Conservation (phyloP, 495 filamentous ascomycete species). For the Rostrohypoxylon terebratum region DNA sequence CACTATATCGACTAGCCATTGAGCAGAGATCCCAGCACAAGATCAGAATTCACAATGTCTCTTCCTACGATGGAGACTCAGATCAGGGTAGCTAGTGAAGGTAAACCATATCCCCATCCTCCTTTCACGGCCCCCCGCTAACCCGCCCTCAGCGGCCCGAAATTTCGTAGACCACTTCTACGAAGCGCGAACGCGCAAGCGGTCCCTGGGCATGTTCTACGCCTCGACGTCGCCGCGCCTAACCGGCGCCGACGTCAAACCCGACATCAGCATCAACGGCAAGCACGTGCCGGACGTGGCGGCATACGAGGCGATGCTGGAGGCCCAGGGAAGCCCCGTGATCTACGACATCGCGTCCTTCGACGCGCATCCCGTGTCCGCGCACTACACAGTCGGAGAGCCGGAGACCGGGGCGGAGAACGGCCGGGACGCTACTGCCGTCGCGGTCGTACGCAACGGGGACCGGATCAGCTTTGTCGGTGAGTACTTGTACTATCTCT, state of each 20-base stretch:
- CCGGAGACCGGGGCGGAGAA: constrained; percentile 39
- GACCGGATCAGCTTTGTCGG: constrained; percentile 73
- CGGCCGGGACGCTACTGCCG: constrained; percentile 17
- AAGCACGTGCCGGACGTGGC: constrained; percentile 44
- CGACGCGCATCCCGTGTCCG: constrained; percentile 81
- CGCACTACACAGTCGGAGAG: constrained; percentile 63
- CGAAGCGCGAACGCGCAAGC: constrained; percentile 50
- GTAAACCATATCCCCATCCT: constrained; percentile 14
- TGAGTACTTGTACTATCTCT: neutral
- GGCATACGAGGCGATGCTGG: constrained; percentile 56
- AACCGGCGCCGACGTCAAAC: constrained; percentile 44
- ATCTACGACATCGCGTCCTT: constrained; percentile 71
- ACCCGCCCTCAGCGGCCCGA: constrained; percentile 51
- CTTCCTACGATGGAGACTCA: constrained; percentile 43
- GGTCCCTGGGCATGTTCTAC: constrained; percentile 53
- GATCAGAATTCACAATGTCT: constrained; percentile 26
- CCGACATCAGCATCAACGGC: constrained; percentile 63
- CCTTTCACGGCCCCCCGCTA: constrained; percentile 1
- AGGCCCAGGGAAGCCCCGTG: constrained; percentile 50
- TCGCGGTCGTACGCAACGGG: constrained; percentile 49
- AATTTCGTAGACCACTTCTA: constrained; percentile 59
- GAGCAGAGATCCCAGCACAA: neutral
- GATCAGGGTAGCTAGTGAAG: constrained; percentile 44
- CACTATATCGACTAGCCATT: no score
- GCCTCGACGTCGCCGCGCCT: constrained; percentile 52